phyloP scores from a whole-genome alignment of 768 basidiomycete genomes.

The Rhizopogon salebrosus region DNA sequence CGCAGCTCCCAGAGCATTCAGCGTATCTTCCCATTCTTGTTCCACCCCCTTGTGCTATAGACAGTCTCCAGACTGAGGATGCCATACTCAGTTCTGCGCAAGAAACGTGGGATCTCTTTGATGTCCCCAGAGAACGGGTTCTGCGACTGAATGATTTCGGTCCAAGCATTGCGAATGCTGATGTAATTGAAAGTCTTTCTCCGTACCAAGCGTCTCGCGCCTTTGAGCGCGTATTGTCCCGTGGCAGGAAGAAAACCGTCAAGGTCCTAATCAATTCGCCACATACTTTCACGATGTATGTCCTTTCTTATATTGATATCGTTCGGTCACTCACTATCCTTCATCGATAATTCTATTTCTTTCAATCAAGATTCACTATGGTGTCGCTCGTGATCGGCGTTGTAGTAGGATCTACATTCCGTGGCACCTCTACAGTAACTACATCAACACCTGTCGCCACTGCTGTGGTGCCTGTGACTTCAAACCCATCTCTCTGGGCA shows the following conservation, averaged over 20 bases:
- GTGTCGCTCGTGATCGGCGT: constrained; percentile 63
- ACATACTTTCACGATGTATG: constrained; percentile 67
- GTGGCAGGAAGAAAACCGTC: constrained; percentile 23
- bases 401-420: constrained; percentile 28
- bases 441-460: constrained; percentile 13
- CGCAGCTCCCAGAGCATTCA: constrained; percentile 33
- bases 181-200: constrained; percentile 38
- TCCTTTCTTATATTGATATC: constrained; percentile 9
- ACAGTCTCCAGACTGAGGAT: constrained; percentile 23
- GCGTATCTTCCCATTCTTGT: constrained; percentile 57
- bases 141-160: constrained; percentile 31
- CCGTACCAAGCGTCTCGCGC: constrained; percentile 38
- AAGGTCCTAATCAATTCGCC: constrained; percentile 42
- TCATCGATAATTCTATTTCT: constrained; percentile 6
- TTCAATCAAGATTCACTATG: constrained; percentile 51
- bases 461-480: constrained; percentile 11
- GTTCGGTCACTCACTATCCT: constrained; percentile 7
- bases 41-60: constrained; percentile 14
- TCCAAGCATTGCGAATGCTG: constrained; percentile 41
- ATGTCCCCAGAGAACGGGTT: constrained; percentile 36
- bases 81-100: constrained; percentile 21
- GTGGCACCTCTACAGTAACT: constrained; percentile 13
- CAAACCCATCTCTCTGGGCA: constrained; percentile 33
- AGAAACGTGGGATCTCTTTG: constrained; percentile 39
- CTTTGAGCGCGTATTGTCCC: constrained; percentile 39